Conservation (phyloP, 176 grass and related monocot species). For the Musa beccarii region DNA sequence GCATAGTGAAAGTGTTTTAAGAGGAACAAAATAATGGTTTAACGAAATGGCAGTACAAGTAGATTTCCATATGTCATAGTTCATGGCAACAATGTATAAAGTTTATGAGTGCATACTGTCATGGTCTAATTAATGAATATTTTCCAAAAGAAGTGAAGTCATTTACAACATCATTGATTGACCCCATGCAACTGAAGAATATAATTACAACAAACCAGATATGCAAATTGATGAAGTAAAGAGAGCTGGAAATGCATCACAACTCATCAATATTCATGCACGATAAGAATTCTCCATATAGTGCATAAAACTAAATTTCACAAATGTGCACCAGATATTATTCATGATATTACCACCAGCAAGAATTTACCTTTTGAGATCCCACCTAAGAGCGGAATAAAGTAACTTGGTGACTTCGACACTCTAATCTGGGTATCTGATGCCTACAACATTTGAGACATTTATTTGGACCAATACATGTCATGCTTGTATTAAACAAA, state of each 20-base stretch:
- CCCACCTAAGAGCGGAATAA: constrained; percentile 48
- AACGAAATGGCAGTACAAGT: too few relatives aligned
- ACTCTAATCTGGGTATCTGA: constrained; percentile 44
- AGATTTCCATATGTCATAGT: too few relatives aligned
- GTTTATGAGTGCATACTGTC: neutral
- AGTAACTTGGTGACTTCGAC: constrained; percentile 32
- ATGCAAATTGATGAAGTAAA: neutral
- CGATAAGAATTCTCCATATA: neutral
- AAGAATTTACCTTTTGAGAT: constrained; percentile 53
- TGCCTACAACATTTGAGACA: constrained; percentile 46
- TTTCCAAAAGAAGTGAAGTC: neutral
- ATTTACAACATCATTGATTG: neutral
- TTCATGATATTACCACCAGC: constrained; percentile 10
- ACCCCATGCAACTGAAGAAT: neutral
- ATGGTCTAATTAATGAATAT: neutral
- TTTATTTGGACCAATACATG: neutral
- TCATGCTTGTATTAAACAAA: too few relatives aligned
- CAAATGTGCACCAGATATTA: neutral
- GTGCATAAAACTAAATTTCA: neutral
- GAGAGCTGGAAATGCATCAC: neutral
- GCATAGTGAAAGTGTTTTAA: too few relatives aligned
- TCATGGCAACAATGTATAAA: neutral
- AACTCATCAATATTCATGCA: neutral
- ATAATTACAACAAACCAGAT: neutral
- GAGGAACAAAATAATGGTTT: too few relatives aligned